Conservation (phyloP, 2,329 filamentous ascomycete species). For the Verticillium dahliae region DNA sequence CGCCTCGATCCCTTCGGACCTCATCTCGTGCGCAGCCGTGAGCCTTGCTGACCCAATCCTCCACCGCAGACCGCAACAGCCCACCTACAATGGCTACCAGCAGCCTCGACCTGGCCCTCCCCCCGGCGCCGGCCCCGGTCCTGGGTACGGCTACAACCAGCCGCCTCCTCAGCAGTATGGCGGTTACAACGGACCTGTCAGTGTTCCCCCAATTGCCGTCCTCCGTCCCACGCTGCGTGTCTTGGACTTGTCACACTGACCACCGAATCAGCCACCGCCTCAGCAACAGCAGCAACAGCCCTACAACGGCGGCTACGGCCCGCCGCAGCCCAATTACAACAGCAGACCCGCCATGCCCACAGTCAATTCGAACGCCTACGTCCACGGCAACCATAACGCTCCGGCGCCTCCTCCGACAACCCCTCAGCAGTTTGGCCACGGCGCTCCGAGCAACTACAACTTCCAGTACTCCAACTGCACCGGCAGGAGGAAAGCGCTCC, state of each 20-base stretch:
- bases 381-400: slow-evolving; percentile 20
- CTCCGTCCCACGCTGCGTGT: neutral
- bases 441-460: slow-evolving; percentile 61
- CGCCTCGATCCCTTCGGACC: slow-evolving; percentile 6
- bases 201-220: slow-evolving; percentile 11
- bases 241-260: neutral
- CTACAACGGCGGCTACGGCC: slow-evolving; percentile 26
- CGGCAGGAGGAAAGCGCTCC: slow-evolving; percentile 64
- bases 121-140: slow-evolving; percentile 27
- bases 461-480: slow-evolving; percentile 74
- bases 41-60: slow-evolving; percentile 15
- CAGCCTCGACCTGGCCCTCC: slow-evolving; percentile 30
- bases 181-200: slow-evolving; percentile 22
- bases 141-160: slow-evolving; percentile 36
- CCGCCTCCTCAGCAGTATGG: slow-evolving; percentile 41
- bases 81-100: slow-evolving; percentile 41
- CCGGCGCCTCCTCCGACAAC: slow-evolving; percentile 38
- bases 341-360: slow-evolving; percentile 29
- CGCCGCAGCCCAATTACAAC: slow-evolving; percentile 39
- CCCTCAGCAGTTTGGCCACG: slow-evolving; percentile 57
- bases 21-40: slow-evolving; percentile 9
- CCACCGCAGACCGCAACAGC: slow-evolving; percentile 28
- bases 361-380: slow-evolving; percentile 19
- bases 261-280: slow-evolving; percentile 20
- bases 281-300: slow-evolving; percentile 27